Evolutionary conservation across 2,329 filamentous ascomycete genomes (phyloP), one percentile per base, ranked within the genome.

Genomic region (Fusarium mundagurra): DNA sequence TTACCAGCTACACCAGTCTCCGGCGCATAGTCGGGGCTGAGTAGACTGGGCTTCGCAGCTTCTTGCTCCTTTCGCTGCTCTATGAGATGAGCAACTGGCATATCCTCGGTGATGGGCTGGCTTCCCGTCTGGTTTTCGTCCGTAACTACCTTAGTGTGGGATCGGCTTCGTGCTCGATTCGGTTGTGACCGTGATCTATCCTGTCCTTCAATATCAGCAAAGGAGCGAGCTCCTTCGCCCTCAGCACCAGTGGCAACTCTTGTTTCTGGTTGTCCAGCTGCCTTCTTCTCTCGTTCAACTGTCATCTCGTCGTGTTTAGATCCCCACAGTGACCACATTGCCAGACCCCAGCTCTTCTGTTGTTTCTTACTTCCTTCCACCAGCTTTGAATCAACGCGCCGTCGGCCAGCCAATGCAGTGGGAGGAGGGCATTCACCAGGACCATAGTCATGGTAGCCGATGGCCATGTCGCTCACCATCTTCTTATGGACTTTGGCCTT

Each of bases 251-350:
- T 84, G 3, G 84, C 83, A 48, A 79, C 74, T 33, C 77, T 74
- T 3, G 73, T 65, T 24, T 78, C 79, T 5, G 80, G 77, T 33
- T 81, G 77, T 65, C 83, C 82, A 5, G 86, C 85, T 2, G 87
- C 86, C 72, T 87, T 86, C 60, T 88, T 81, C 79, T 92, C 89
- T 8, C 89, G 85, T 53, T 86, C 84, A 8, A 97, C 87, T 0
- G 93, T 93, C 71, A 87, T 87, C 81, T 96, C 89, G 80, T 98
- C 96, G 79, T 98, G 94, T 80, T 93, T 97, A 51, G 92, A 95
- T 20, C 94, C 95, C 93, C 95, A 97, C 3, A 92, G 86, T 57
- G 91, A 93, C 96, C 96, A 98, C 73, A 98, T 84, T 6, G 92
- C 90, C 81, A 98, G 86, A 13, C 93, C 94, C 83, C 92, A 90